Base-by-base conservation (phyloP, 2,329 filamentous ascomycete genomes). In the Sporothrix euskadiensis region DNA sequence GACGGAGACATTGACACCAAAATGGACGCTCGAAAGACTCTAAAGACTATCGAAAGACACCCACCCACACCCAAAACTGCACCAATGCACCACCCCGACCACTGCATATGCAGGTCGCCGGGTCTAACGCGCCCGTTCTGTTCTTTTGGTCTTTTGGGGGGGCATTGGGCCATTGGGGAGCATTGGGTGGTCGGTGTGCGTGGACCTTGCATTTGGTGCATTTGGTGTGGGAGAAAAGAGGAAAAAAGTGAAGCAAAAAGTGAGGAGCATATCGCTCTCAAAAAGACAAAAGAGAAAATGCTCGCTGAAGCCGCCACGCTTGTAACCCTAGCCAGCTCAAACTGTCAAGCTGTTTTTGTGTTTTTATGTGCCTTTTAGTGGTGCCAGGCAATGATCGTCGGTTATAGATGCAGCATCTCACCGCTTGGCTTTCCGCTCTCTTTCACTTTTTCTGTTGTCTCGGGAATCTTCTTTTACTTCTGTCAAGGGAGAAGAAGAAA, bases 171-270 rank as follows among this genome's bases (percentile, higher is more conserved):
- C 61, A 49, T 49, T 2, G 35, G 41, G 52, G 52, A 22, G 6
- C 22, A 22, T 63, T 63, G 59, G 59, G 35, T 26, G 63, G 41
- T 66, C 19, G 59, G 22, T 32, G 32, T 66, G 41, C 63, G 41
- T 49, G 65, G 71, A 30, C 59, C 59, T 72, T 72, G 71, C 71
- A 68, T 72, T 19, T 49, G 57, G 26, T 16, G 57, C 56, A 39
- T 49, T 32, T 26, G 14, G 22, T 47, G 44, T 52, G 41, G 41
- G 35, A 49, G 10, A 56, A 41, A 22, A 5, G 7, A 35, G 26
- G 30, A 14, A 16, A 30, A 19, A 14, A n/a, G 44, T 47, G n/a
- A 49, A 26, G 49, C 26, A 16, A 75, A 61, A 54, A 26, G 39
- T 30, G 49, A 56, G 8, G 35, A 35, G 35, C 35, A 35, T 35